Evolutionary conservation across 2,329 filamentous ascomycete species (phyloP), one percentile per base, ranked within the genome.

Genomic region (Chrysosporium queenslandicum): DNA sequence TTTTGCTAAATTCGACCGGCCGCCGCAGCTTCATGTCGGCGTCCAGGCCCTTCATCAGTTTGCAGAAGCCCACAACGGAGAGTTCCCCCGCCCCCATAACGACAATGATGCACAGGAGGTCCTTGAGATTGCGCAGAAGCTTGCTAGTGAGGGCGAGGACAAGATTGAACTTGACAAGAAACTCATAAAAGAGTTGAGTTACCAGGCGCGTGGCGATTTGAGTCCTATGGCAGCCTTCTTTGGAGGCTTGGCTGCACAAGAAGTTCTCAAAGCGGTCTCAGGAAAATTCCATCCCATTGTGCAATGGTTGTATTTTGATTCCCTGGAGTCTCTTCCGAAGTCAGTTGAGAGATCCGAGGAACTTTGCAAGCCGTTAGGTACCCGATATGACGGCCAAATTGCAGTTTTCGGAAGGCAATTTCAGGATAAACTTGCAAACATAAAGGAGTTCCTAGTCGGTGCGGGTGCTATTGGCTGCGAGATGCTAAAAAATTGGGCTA

Each of bases 401-500:
- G 91, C 88, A 2, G 92, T 98, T 1, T 94, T 98, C 59, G 92
- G 92, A 56, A 85, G 80, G 62, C 87, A 95, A 58, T 98, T 84
- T 70, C 92, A 98, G 70, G 85, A 95, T 48, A 96, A 95, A 76
- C 79, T 98, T 60, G 80, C 85, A 55, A 94, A 96, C 63, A 71
- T 92, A 56, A 92, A 84, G 64, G 82, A 97, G 63, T 98, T 98
- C 75, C 77, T 98, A 52, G 92, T 98, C 53, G 92, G 92, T 60
- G 88, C 92, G 43, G 92, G 92, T 62, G 92, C 94, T 58, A 98
- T 98, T 67, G 92, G 92, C 42, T 98, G 92, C 65, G 92, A 98
- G 67, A 98, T 97, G 86, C 75, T 98, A 60, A 98, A 98, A 80
- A 97, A 97, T 70, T 98, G 92, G 90, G 91, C 94, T 32, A 94